A percentile compares a stretch with the other conserved stretches of the same genome.
Evolutionary conservation across 306 rosid genomes (phyloP).

Genomic region (Delonix regia): DNA sequence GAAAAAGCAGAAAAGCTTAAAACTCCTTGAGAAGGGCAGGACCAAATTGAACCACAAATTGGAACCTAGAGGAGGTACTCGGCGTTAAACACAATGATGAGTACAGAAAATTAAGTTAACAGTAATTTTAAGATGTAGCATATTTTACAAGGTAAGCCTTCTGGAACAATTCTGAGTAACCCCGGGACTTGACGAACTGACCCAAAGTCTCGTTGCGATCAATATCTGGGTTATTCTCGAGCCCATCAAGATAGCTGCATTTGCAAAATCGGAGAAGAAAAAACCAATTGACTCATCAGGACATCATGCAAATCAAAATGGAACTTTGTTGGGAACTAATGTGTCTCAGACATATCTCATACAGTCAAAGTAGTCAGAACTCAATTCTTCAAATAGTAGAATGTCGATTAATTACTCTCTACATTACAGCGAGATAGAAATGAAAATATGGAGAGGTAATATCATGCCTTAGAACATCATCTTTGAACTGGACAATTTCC

Average conservation of each 20-base stretch:
- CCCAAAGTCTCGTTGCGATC: conserved; percentile 78
- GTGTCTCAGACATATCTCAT: too few relatives aligned
- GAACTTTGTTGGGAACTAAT: too few relatives aligned
- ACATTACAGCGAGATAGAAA: too few relatives aligned
- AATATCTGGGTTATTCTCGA: conserved; percentile 71
- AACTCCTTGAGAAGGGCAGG: conserved; percentile 77
- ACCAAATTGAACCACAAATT: conserved; percentile 91
- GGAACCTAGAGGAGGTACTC: conserved; percentile 59
- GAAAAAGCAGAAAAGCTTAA: conserved; percentile 85
- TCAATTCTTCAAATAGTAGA: too few relatives aligned
- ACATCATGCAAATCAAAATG: background rate
- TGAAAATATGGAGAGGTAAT: background rate
- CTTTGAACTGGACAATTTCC: conserved; percentile 76
- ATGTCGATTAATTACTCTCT: too few relatives aligned
- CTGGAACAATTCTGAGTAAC: conserved; percentile 79
- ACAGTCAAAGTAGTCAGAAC: too few relatives aligned
- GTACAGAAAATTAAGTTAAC: background rate
- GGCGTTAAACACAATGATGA: background rate
- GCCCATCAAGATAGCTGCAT: conserved; percentile 73
- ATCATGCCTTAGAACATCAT: conserved; percentile 67
- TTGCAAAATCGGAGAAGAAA: background rate
- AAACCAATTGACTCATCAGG: conserved; percentile 11
- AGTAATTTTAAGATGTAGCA: background rate
- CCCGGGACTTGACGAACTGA: conserved; percentile 66
- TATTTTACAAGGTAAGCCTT: conserved; percentile 82